Percentiles rank a stretch among this genome's conserved stretches.
Evolutionary conservation across 306 rosid genomes (phyloP).

Genomic region (Cicer judaicum): DNA sequence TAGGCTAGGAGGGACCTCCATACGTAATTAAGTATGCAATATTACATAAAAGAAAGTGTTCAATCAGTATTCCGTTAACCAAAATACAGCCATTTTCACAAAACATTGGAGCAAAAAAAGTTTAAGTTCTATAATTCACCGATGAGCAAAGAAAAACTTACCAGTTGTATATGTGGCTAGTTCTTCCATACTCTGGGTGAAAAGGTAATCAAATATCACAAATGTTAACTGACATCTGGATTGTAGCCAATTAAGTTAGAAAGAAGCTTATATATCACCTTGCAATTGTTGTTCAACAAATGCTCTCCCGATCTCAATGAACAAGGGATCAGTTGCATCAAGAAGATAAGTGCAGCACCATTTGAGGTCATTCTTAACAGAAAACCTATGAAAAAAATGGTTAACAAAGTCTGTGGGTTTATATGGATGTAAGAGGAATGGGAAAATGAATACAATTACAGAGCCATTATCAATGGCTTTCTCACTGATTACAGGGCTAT

Average conservation of each 20-base stretch:
- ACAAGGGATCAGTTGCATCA: slow-evolving; percentile 90
- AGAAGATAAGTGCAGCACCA: slow-evolving; percentile 97
- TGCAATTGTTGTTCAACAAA: slow-evolving; percentile 79
- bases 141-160: slow-evolving; percentile 45
- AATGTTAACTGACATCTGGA: slow-evolving; percentile 44
- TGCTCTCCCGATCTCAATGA: slow-evolving; percentile 78
- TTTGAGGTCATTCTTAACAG: slow-evolving; percentile 74
- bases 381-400: slow-evolving; percentile 61
- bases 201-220: slow-evolving; percentile 45
- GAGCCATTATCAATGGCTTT: slow-evolving; percentile 1
- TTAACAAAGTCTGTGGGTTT: slow-evolving; percentile 9
- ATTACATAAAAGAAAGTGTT: slow-evolving; percentile 21
- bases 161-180: slow-evolving; percentile 92
- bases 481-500: not conserved
- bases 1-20: slow-evolving; percentile 4
- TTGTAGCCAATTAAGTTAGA: slow-evolving; percentile 13
- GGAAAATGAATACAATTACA: slow-evolving; percentile 17
- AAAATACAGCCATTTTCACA: slow-evolving; percentile 11
- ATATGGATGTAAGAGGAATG: slow-evolving; percentile 8
- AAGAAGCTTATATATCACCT: slow-evolving; percentile 58
- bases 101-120: slow-evolving; percentile 27
- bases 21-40: not conserved
- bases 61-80: slow-evolving; percentile 26
- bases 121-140: not conserved
- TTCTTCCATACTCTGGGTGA: slow-evolving; percentile 76